These are phyloP conservation scores for Fusarium veterinarium DNA, from an alignment of 2,329 filamentous ascomycete species.

Conservation along the genomic window DNA sequence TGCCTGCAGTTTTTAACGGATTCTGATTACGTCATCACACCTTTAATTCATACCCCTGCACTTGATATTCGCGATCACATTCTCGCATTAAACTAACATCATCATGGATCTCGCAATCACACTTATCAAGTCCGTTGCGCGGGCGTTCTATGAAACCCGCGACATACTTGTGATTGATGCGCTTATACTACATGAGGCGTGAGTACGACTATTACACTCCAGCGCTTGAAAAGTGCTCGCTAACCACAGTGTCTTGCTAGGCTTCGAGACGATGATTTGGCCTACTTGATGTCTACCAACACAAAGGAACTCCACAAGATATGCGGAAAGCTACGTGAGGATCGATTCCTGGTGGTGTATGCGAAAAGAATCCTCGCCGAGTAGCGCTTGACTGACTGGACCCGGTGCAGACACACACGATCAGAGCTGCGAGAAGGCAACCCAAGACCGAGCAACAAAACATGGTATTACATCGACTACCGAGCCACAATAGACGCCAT, in stretches of 20 bases:
- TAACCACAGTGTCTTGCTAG: conserved; percentile 66
- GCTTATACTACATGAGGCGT: conserved; percentile 84
- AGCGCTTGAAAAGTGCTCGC: conserved; percentile 58
- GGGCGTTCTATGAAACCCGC: conserved; percentile 87
- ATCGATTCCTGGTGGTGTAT: conserved; percentile 85
- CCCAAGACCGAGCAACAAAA: conserved; percentile 83
- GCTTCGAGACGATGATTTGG: conserved; percentile 89
- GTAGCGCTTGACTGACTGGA: conserved; percentile 56
- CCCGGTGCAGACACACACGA: conserved; percentile 65
- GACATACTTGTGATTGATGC: conserved; percentile 89
- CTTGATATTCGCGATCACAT: background rate
- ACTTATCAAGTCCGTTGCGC: conserved; percentile 85
- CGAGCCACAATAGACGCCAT: conserved; percentile 94
- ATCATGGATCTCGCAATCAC: conserved; percentile 71
- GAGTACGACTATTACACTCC: conserved; percentile 50
- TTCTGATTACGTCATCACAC: conserved; percentile 1
- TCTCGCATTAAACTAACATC: conserved; percentile 10
- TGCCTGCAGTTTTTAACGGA: background rate
- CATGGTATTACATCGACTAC: conserved; percentile 98
- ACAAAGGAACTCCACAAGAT: conserved; percentile 92
- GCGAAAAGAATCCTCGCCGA: conserved; percentile 43
- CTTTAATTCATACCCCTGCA: background rate
- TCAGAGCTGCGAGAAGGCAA: conserved; percentile 84
- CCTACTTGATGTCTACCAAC: conserved; percentile 87
- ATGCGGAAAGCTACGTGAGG: conserved; percentile 85